These are phyloP conservation scores for Coprinopsis strossmayeri DNA, from an alignment of 768 basidiomycete genomes.

Conservation along the genomic window DNA sequence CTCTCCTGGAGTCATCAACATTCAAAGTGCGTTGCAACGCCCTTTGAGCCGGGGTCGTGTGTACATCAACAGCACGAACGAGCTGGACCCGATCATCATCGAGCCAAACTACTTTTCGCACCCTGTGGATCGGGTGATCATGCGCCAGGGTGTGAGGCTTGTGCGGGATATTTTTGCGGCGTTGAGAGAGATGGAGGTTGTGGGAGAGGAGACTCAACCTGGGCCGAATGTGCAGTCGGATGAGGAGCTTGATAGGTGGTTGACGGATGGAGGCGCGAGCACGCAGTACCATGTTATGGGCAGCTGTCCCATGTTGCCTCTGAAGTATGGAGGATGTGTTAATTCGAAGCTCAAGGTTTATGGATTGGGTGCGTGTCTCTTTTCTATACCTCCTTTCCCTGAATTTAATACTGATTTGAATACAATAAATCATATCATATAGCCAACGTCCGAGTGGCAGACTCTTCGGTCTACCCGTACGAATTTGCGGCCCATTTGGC, in stretches of 20 bases:
- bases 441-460: slow-evolving; percentile 21
- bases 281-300: slow-evolving; percentile 54
- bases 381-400: background rate
- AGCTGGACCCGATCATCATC: slow-evolving; percentile 56
- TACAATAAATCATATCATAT: no score
- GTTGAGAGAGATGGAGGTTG: slow-evolving; percentile 24
- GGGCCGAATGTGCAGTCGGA: slow-evolving; percentile 37
- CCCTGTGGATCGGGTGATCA: slow-evolving; percentile 34
- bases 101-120: slow-evolving; percentile 59
- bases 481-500: slow-evolving; percentile 27
- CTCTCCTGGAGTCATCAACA: slow-evolving; percentile 28
- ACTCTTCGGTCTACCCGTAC: slow-evolving; percentile 38
- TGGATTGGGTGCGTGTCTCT: slow-evolving; percentile 20
- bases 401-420: background rate
- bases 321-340: slow-evolving; percentile 24
- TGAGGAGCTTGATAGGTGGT: slow-evolving; percentile 47
- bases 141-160: slow-evolving; percentile 57
- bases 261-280: slow-evolving; percentile 28
- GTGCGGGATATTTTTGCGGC: slow-evolving; percentile 50
- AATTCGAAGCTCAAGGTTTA: slow-evolving; percentile 23
- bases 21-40: slow-evolving; percentile 63
- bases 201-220: slow-evolving; percentile 25
- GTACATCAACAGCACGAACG: slow-evolving; percentile 53
- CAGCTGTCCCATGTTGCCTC: slow-evolving; percentile 26
- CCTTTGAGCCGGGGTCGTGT: slow-evolving; percentile 59